Evolutionary conservation across 768 basidiomycete species (phyloP), one percentile per base, ranked within the genome.

Genomic region (Imleria badia): DNA sequence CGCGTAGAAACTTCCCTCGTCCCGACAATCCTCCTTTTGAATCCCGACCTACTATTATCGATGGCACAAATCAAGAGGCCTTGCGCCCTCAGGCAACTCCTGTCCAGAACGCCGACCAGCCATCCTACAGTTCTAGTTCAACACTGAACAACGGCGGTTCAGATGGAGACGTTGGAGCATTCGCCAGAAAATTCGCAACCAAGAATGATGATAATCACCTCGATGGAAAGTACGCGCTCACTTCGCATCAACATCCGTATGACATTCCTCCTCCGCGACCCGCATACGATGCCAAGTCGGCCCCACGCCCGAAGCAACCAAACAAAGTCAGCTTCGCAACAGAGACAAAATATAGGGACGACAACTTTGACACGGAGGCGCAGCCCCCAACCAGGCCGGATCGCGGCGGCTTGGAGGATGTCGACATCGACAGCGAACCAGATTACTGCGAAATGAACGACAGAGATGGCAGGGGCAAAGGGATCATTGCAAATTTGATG

Each of bases 241-340:
- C 82, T 17, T 82, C 83, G 5, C 81, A 83, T 69, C 72, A 76
- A 45, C 83, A 86, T 56, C 84, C 85, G 11, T 78, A 84, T 58
- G 82, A 85, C 43, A 84, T 88, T 39, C 72, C 71, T 17, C 76
- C 83, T 3, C 86, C 85, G 3, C 66, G 71, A 36, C 67, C 71
- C 51, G 75, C 73, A 5, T 79, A 81, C 56, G 52, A 70, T 41
- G 48, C 41, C 63, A 66, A 51, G 12, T 48, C 30, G 6, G 50
- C 19, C 20, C 29, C 46, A 1, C 63, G 52, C 12, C 43, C 34
- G 9, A 64, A 52, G 42, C 61, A 56, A 29, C 39, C 61, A 11
- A 66, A 67, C 48, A 69, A 66, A 45, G 78, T 79, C 55, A 77
- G 76, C 59, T 81, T 80, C 49, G 71, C 73, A 14, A 56, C 71